Evolutionary conservation across 2,329 filamentous ascomycete species (phyloP).

Genomic region (Xylariales sp.): DNA sequence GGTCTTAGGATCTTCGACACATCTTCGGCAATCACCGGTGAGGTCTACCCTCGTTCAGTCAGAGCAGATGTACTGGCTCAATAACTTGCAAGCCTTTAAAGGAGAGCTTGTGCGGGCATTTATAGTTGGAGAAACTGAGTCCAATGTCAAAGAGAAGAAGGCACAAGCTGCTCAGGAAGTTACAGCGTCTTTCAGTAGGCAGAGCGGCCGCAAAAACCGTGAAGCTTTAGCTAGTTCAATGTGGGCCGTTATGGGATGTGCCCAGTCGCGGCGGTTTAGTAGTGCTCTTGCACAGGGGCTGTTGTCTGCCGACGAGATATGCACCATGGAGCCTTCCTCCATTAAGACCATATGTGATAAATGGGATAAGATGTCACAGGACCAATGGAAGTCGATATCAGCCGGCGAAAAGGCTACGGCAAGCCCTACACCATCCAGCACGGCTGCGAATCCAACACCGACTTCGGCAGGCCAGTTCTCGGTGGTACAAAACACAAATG

Average conservation of each 20-base stretch:
- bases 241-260: slow-evolving; percentile 15
- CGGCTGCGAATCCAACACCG: too few relatives aligned
- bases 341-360: slow-evolving; percentile 12
- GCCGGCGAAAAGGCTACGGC: too few relatives aligned
- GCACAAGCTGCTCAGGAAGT: slow-evolving; percentile 9
- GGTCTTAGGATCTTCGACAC: neutral
- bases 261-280: slow-evolving; percentile 14
- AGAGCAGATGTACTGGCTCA: slow-evolving; percentile 7
- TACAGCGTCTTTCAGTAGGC: slow-evolving; percentile 11
- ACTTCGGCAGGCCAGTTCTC: neutral
- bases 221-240: slow-evolving; percentile 8
- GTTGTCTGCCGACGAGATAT: slow-evolving; percentile 10
- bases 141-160: slow-evolving; percentile 6
- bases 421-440: too few relatives aligned
- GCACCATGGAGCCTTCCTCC: neutral
- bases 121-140: slow-evolving; percentile 1
- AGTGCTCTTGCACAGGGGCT: slow-evolving; percentile 14
- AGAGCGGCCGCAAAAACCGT: neutral
- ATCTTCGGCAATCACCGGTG: neutral
- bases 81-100: slow-evolving; percentile 11
- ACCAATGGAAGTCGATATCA: neutral
- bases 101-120: slow-evolving; percentile 15
- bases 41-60: slow-evolving; percentile 9
- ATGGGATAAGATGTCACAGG: neutral
- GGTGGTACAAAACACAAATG: neutral